phyloP scores from a whole-genome alignment of 805 yeast species.

The Candida broadrunensis region DNA sequence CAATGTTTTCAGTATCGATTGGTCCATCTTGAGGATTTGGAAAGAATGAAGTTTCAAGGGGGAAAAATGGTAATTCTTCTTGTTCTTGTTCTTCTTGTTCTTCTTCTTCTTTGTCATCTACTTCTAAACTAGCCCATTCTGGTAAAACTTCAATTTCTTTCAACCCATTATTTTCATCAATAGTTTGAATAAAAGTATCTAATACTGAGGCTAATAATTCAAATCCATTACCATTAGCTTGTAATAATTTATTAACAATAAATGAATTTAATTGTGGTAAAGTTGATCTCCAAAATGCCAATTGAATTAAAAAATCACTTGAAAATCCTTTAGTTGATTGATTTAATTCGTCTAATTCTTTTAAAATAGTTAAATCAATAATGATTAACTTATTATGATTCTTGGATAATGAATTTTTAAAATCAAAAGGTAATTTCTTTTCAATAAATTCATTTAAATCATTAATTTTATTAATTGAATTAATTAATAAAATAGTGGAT shows the following conservation, averaged over 20 bases:
- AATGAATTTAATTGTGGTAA: slow-evolving; percentile 62
- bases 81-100: slow-evolving; percentile 24
- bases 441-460: slow-evolving; percentile 41
- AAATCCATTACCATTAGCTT: slow-evolving; percentile 77
- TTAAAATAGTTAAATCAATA: slow-evolving; percentile 61
- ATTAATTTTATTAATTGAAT: slow-evolving; percentile 32
- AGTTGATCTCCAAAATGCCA: slow-evolving; percentile 74
- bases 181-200: slow-evolving; percentile 61
- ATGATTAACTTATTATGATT: slow-evolving; percentile 53
- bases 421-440: slow-evolving; percentile 44
- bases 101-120: slow-evolving; percentile 20
- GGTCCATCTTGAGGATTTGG: slow-evolving; percentile 53
- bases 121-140: slow-evolving; percentile 34
- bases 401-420: slow-evolving; percentile 52
- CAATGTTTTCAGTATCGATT: slow-evolving; percentile 37
- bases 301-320: slow-evolving; percentile 68
- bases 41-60: slow-evolving; percentile 61
- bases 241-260: slow-evolving; percentile 72
- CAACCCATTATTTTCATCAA: slow-evolving; percentile 43
- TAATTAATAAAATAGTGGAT: slow-evolving; percentile 53
- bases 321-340: slow-evolving; percentile 73
- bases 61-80: slow-evolving; percentile 46
- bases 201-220: slow-evolving; percentile 74
- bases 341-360: slow-evolving; percentile 50
- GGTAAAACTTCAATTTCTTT: slow-evolving; percentile 31